Conservation (phyloP, 2,329 filamentous ascomycete genomes). For the Pseudogymnoascus sp. region DNA sequence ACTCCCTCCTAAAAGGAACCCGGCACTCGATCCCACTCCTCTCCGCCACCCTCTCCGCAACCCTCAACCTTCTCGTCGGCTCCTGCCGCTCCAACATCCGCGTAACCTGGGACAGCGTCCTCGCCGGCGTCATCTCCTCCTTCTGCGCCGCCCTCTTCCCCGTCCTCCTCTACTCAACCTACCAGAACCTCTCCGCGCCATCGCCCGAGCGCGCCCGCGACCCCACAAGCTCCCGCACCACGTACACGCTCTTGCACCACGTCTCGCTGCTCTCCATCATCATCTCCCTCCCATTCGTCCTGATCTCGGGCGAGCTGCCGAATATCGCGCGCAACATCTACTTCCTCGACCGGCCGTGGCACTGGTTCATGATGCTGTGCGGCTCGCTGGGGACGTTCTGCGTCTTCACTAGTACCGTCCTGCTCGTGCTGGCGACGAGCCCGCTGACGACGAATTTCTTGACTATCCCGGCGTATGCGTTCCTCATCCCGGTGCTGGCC, state of each 20-base stretch:
- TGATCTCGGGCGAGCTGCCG: conserved; percentile 40
- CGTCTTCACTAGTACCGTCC: conserved; percentile 39
- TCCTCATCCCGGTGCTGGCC: conserved; percentile 40
- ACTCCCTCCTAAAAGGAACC: conserved; percentile 37
- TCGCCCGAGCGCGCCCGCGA: conserved; percentile 21
- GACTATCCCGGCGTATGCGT: conserved; percentile 39
- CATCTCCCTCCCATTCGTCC: conserved; percentile 39
- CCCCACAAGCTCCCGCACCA: conserved; percentile 33
- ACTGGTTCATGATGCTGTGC: conserved; percentile 45
- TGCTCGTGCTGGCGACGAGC: conserved; percentile 41
- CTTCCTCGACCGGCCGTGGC: conserved; percentile 46
- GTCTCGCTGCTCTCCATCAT: conserved; percentile 41
- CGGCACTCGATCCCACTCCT: conserved; percentile 40
- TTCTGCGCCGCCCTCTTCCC: conserved; percentile 44
- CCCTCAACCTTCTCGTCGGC: conserved; percentile 42
- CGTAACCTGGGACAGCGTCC: conserved; percentile 43
- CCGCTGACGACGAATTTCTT: conserved; percentile 43
- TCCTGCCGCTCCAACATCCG: conserved; percentile 37
- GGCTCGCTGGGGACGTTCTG: conserved; percentile 40
- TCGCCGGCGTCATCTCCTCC: conserved; percentile 44
- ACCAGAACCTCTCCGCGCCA: conserved; percentile 33
- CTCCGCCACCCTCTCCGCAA: conserved; percentile 41
- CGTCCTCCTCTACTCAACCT: conserved; percentile 40
- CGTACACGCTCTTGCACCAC: conserved; percentile 45
- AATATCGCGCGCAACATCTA: conserved; percentile 45